A percentile compares a stretch with the other conserved stretches of the same genome.
Conservation (phyloP, 768 basidiomycete genomes). For the Tephrocybe sp. region DNA sequence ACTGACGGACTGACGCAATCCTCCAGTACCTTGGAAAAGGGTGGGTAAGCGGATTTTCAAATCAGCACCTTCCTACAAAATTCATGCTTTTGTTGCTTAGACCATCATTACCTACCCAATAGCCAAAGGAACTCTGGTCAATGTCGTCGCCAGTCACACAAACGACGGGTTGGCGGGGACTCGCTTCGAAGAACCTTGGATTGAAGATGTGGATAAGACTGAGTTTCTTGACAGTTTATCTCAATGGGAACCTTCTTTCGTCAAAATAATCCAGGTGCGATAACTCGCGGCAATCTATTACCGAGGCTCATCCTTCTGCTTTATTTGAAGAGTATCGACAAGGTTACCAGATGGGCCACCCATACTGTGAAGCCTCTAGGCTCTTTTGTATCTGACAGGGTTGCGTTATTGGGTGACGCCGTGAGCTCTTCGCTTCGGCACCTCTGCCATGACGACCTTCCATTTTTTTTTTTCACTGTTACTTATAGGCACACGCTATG, state of each 20-base stretch:
- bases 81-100: constrained; percentile 22
- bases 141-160: constrained; percentile 30
- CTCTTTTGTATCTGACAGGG: constrained; percentile 34
- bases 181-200: constrained; percentile 30
- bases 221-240: constrained; percentile 30
- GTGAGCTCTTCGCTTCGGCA: constrained; percentile 21
- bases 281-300: not conserved
- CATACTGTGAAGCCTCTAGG: constrained; percentile 40
- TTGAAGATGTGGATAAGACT: constrained; percentile 25
- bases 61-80: constrained; percentile 16
- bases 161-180: constrained; percentile 29
- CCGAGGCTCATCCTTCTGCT: not conserved
- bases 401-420: constrained; percentile 51
- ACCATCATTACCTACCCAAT: constrained; percentile 26
- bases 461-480: not conserved
- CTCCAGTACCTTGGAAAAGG: constrained; percentile 32
- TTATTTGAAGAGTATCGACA: constrained; percentile 4
- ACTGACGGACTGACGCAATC: not conserved
- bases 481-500: constrained; percentile 42
- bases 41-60: constrained; percentile 18
- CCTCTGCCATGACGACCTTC: not conserved
- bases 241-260: constrained; percentile 37
- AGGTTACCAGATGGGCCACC: constrained; percentile 40
- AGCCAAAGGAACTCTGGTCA: constrained; percentile 33
- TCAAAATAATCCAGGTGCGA: constrained; percentile 27